Percentiles rank a stretch among this genome's conserved stretches.
These are phyloP conservation scores for Blastobotrys malaysiensis DNA, from an alignment of 1,139 yeast genomes.

Conservation along the genomic window DNA sequence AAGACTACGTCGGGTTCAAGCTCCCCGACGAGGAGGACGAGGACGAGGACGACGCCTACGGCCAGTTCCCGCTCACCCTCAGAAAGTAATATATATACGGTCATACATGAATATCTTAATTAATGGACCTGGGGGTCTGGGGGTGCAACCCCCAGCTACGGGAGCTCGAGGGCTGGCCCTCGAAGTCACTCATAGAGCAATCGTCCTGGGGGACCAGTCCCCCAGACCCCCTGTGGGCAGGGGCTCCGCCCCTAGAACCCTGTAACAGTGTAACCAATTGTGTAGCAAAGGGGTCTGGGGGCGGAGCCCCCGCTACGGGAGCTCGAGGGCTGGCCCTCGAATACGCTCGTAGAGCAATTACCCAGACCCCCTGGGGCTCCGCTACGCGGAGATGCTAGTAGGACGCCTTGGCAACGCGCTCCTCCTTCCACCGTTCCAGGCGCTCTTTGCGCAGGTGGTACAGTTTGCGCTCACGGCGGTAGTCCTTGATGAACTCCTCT, in stretches of 20 bases:
- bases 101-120: too few species aligned
- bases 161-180: not conserved
- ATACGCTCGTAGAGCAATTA: too few species aligned
- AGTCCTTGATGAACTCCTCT: constrained; percentile 40
- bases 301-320: too few species aligned
- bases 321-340: too few species aligned
- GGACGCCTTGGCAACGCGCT: constrained; percentile 44
- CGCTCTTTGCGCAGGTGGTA: constrained; percentile 57
- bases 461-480: constrained; percentile 42
- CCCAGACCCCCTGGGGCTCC: too few species aligned
- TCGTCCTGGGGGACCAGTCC: too few species aligned
- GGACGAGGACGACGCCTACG: constrained; percentile 30
- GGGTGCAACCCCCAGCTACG: not conserved
- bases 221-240: too few species aligned
- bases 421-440: constrained; percentile 58
- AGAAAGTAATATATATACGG: too few species aligned
- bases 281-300: too few species aligned
- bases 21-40: constrained; percentile 55
- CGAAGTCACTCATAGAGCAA: too few species aligned
- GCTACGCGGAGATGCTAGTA: not conserved
- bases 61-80: constrained; percentile 20
- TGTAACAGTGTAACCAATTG: too few species aligned
- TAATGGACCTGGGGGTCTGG: constrained; percentile 4
- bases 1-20: constrained; percentile 75
- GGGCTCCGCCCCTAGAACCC: too few species aligned